phyloP scores from a whole-genome alignment of 179 eudicot species.

The Corrigiola litoralis region DNA sequence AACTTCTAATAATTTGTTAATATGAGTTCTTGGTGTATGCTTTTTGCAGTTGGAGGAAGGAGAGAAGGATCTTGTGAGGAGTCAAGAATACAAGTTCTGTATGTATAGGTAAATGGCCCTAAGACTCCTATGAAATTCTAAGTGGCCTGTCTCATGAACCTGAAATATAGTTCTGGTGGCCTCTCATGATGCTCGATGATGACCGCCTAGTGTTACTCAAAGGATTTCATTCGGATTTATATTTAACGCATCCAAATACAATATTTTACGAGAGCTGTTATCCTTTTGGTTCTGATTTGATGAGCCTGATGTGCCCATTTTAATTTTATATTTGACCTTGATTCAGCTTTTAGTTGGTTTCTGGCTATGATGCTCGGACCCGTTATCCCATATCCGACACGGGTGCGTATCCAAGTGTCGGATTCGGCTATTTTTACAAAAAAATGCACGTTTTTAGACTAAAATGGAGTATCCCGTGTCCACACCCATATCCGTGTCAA shows the following conservation, averaged over 20 bases:
- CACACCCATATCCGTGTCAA: too few relatives aligned
- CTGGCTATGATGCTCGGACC: too few relatives aligned
- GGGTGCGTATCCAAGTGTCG: too few relatives aligned
- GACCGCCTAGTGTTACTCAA: too few relatives aligned
- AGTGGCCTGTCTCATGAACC: neutral
- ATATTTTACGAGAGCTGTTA: too few relatives aligned
- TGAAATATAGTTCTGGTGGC: neutral
- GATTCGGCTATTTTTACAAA: too few relatives aligned
- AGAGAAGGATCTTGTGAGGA: slow-evolving; percentile 62
- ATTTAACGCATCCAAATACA: too few relatives aligned
- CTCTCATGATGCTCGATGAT: neutral
- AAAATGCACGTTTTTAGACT: neutral
- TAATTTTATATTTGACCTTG: neutral
- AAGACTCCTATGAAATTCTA: neutral
- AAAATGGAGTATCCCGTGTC: too few relatives aligned
- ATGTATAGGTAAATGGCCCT: slow-evolving; percentile 28
- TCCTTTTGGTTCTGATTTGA: neutral
- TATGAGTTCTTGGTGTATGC: neutral
- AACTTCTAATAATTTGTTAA: neutral
- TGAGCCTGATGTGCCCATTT: neutral
- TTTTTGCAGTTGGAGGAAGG: slow-evolving; percentile 75
- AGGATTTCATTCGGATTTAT: neutral
- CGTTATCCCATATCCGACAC: too few relatives aligned
- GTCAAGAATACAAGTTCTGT: slow-evolving; percentile 77
- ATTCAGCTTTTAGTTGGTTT: too few relatives aligned